A percentile compares a stretch with the other conserved stretches of the same genome.
phyloP scores from a whole-genome alignment of 2,329 filamentous ascomycete species.

The Leptosphaerulina australis region DNA sequence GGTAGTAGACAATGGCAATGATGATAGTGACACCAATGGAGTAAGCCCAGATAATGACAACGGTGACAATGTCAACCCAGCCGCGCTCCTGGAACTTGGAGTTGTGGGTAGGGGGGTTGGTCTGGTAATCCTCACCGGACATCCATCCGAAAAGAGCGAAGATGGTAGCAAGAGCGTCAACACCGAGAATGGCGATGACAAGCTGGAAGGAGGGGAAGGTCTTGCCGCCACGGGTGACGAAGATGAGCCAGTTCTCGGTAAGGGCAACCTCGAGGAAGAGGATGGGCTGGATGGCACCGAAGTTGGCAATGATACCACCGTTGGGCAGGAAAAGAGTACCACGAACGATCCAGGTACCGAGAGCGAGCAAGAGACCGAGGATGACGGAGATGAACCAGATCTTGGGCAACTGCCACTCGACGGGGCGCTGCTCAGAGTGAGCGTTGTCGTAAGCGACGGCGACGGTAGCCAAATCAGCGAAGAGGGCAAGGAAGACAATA shows the following conservation, averaged over 20 bases:
- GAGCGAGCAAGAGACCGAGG: slow-evolving; percentile 70
- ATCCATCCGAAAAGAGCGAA: slow-evolving; percentile 80
- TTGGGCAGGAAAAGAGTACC: slow-evolving; percentile 70
- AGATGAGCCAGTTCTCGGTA: slow-evolving; percentile 62
- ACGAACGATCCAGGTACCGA: slow-evolving; percentile 75
- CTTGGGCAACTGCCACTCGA: slow-evolving; percentile 82
- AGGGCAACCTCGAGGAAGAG: slow-evolving; percentile 60
- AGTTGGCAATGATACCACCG: slow-evolving; percentile 77
- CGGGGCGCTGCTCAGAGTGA: slow-evolving; percentile 74
- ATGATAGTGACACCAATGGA: slow-evolving; percentile 70
- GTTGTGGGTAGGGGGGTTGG: slow-evolving; percentile 50
- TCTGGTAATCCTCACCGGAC: slow-evolving; percentile 57
- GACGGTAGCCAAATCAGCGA: slow-evolving; percentile 79
- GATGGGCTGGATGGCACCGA: slow-evolving; percentile 74
- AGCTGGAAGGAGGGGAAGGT: slow-evolving; percentile 79
- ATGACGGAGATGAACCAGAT: slow-evolving; percentile 78
- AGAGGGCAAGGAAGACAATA: slow-evolving; percentile 79
- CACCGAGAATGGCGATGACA: slow-evolving; percentile 71
- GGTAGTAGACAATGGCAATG: slow-evolving; percentile 68
- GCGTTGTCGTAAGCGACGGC: slow-evolving; percentile 81
- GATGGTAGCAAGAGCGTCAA: slow-evolving; percentile 73
- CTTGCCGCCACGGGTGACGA: slow-evolving; percentile 65
- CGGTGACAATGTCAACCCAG: slow-evolving; percentile 67
- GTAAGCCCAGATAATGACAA: slow-evolving; percentile 69
- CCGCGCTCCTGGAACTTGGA: slow-evolving; percentile 55